Evolutionary conservation across 768 basidiomycete species (phyloP).

Genomic region (Trichaptum fuscoviolaceum): DNA sequence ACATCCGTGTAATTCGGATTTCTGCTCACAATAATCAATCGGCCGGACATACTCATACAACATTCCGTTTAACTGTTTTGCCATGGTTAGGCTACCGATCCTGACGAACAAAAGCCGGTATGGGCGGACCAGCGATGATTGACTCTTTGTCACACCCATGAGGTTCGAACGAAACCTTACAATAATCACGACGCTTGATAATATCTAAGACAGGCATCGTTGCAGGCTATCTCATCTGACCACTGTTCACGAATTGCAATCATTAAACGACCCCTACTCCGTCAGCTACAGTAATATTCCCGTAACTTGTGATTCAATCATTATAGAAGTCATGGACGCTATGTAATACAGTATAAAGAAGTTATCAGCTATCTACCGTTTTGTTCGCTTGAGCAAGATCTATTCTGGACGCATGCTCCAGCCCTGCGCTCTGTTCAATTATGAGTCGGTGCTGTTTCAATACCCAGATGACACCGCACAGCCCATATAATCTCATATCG

Average conservation of each 20-base stretch:
- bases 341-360: not conserved
- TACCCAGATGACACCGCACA: not conserved
- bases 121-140: slow-evolving; percentile 22
- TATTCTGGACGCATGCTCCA: not conserved
- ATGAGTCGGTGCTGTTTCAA: not conserved
- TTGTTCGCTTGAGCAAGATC: not conserved
- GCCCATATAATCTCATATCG: too few relatives aligned
- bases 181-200: not conserved
- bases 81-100: slow-evolving; percentile 16
- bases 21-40: not conserved
- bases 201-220: too few relatives aligned
- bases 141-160: not conserved
- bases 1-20: not conserved
- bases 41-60: not conserved
- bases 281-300: not conserved
- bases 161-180: not conserved
- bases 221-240: too few relatives aligned
- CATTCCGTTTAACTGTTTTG: not conserved
- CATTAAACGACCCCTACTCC: not conserved
- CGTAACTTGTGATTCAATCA: too few relatives aligned
- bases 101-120: slow-evolving; percentile 28
- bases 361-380: not conserved
- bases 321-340: too few relatives aligned
- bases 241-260: too few relatives aligned
- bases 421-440: too few relatives aligned